A percentile compares a stretch with the other conserved stretches of the same genome.
Evolutionary conservation across 129 eudicot genomes (phyloP).

Genomic region (Cynara cardunculus): DNA sequence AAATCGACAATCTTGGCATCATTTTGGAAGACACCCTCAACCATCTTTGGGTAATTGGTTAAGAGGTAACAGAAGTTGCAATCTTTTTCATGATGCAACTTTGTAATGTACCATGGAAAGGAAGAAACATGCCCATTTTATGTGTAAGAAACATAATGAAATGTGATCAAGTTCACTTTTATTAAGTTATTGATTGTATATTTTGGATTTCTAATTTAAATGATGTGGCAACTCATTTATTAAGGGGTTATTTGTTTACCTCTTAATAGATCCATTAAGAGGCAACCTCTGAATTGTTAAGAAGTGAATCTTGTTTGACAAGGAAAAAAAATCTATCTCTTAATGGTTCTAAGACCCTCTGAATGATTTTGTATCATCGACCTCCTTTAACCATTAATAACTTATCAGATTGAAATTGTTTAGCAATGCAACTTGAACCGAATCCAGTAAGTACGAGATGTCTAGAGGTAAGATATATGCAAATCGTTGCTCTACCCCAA

Average conservation of each 20-base stretch:
- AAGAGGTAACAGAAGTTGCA: slow-evolving; percentile 9
- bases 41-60: not conserved
- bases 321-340: no score
- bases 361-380: no score
- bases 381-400: no score
- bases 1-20: slow-evolving; percentile 4
- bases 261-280: no score
- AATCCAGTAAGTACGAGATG: not conserved
- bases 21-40: slow-evolving; percentile 7
- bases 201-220: not conserved
- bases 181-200: not conserved
- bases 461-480: not conserved
- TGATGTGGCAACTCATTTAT: not conserved
- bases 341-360: no score
- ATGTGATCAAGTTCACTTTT: not conserved
- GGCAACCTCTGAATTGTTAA: no score
- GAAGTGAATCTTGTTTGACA: no score
- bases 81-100: slow-evolving; percentile 16
- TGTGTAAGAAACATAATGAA: slow-evolving; percentile 12
- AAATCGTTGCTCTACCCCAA: not conserved
- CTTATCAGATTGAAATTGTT: no score
- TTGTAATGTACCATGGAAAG: slow-evolving; percentile 11
- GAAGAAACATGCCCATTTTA: slow-evolving; percentile 9
- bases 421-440: not conserved
- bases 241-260: no score